Percentiles rank a stretch among this genome's conserved stretches.
Evolutionary conservation across 345 rosid species (phyloP).

Genomic region (Citrus australasica): DNA sequence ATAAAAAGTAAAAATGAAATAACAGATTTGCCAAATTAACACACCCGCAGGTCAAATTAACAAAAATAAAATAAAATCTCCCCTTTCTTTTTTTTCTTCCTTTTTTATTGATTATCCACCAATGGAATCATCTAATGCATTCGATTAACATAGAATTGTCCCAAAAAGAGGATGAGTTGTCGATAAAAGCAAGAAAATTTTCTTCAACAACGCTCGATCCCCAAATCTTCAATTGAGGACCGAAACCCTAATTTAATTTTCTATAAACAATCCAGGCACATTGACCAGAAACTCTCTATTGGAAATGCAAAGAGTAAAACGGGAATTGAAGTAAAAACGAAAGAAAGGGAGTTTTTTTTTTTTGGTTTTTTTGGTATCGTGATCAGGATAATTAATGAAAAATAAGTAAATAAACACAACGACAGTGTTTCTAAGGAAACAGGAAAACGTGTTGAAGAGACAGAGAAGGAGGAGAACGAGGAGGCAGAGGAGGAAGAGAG

Average conservation of each 20-base stretch:
- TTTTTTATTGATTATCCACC: constrained; percentile 8
- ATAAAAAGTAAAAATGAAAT: not conserved
- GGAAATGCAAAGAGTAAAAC: not conserved
- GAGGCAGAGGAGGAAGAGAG: not conserved
- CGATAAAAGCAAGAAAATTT: not conserved
- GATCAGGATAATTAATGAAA: not conserved
- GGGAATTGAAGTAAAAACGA: not conserved
- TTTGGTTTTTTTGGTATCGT: no score
- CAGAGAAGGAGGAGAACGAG: not conserved
- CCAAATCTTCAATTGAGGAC: constrained; percentile 4
- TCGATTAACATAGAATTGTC: not conserved
- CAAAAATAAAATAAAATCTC: no score
- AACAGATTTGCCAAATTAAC: constrained; percentile 28
- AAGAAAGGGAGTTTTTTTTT: not conserved
- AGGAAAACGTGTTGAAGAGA: constrained; percentile 9
- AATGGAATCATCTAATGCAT: constrained; percentile 1
- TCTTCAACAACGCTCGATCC: constrained; percentile 12
- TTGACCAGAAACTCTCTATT: constrained; percentile 24
- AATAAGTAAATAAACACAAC: not conserved
- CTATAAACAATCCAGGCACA: constrained; percentile 18
- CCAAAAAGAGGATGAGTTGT: not conserved
- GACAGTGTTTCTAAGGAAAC: constrained; percentile 5
- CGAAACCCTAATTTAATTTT: constrained; percentile 20
- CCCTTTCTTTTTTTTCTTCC: not conserved
- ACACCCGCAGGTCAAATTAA: not conserved